Evolutionary conservation across 1,284 basidiomycete genomes (phyloP), one percentile per base, ranked within the genome.

Genomic region (Schizophyllum amplum): DNA sequence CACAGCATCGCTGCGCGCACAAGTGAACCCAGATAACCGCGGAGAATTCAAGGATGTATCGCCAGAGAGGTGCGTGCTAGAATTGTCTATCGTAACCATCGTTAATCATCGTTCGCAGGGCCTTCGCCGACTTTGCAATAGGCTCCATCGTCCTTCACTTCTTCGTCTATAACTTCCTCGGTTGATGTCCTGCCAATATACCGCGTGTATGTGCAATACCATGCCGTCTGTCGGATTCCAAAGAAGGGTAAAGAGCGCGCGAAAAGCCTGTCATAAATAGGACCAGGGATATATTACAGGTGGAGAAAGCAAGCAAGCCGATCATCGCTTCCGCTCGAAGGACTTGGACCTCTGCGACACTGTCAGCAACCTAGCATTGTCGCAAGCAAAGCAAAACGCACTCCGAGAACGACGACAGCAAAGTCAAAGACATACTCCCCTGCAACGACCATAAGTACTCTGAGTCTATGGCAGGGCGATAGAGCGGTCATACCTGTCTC

Each of bases 111-210:
- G 21, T n/a, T 57, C 60, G 25, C 70, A 97, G 94, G 66, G 94
- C 94, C 24, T 99, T 99, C 67, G 94, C 91, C 50, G 97, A 99
- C 69, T 99, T 98, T 67, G 88, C 92, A 25, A 75, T 97, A 54
- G 95, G 94, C 17, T 96, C 94, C 1, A 86, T 99, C 60, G 85
- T 98, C 49, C 78, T 99, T 54, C 96, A 99, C 74, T 96, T 98
- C 77, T 99, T 99, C 70, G 94, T 97, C 56, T 98, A 89, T 81
- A 98, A 98, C 75, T 99, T 98, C 81, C 79, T 80, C 47, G 77
- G 78, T 67, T 79, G 71, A 55, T 54, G 24, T 49, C 27, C 25
- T 27, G 54, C 33, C 26, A 57, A 53, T 59, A 59, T 50, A 42
- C 33, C 47, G 24, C 26, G 13, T 17, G 25, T 21, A 50, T 50